Conservation (phyloP, 441 rosid species). For the Jatropha podagrica region DNA sequence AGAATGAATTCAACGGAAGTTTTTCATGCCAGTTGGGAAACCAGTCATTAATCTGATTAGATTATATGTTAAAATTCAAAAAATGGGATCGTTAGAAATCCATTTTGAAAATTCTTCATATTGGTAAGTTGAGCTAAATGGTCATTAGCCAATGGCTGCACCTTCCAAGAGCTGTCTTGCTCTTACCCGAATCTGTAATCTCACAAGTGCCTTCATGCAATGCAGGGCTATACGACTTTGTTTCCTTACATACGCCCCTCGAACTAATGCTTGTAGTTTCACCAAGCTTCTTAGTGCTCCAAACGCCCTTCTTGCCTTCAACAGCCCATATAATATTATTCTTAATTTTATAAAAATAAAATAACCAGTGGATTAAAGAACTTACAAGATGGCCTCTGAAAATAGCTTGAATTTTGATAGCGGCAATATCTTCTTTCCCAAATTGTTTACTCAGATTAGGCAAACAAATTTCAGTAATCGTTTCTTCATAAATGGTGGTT, state of each 20-base stretch:
- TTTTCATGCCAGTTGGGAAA: too few relatives aligned
- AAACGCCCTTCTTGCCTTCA: slow-evolving; percentile 66
- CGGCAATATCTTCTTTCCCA: slow-evolving; percentile 49
- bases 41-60: too few relatives aligned
- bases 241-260: slow-evolving; percentile 56
- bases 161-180: slow-evolving; percentile 59
- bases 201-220: slow-evolving; percentile 74
- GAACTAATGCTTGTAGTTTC: slow-evolving; percentile 69
- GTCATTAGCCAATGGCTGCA: too few relatives aligned
- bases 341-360: background rate
- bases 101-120: too few relatives aligned
- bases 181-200: slow-evolving; percentile 71
- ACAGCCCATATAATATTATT: too few relatives aligned
- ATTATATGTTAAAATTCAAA: too few relatives aligned
- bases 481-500: slow-evolving; percentile 1
- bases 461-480: slow-evolving; percentile 12
- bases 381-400: slow-evolving; percentile 83
- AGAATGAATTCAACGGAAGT: too few relatives aligned
- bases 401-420: slow-evolving; percentile 65
- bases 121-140: too few relatives aligned
- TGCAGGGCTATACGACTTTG: slow-evolving; percentile 64
- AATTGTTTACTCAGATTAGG: background rate
- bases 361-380: slow-evolving; percentile 1
- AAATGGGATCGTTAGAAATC: too few relatives aligned
- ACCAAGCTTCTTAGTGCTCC: slow-evolving; percentile 71